Conservation (phyloP, 257 asterid genomes). For the Przewalskia tangutica region DNA sequence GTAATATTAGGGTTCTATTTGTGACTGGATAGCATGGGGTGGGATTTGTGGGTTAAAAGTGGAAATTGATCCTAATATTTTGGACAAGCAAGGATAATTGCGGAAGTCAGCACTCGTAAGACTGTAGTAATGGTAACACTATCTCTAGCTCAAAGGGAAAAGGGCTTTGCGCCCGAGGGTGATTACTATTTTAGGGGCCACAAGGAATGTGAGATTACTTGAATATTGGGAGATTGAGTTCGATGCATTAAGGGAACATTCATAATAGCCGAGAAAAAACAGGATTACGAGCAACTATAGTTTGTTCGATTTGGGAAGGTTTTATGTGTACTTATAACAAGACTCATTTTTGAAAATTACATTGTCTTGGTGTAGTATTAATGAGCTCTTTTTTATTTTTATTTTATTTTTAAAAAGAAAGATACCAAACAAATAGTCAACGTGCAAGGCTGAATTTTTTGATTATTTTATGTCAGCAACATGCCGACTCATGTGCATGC, state of each 20-base stretch:
- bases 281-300: background rate
- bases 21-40: background rate
- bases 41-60: background rate
- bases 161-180: too few species aligned
- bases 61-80: background rate
- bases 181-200: too few species aligned
- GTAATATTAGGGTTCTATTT: background rate
- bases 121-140: too few species aligned
- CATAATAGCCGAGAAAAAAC: background rate
- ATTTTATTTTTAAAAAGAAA: background rate
- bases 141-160: too few species aligned
- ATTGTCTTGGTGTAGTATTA: background rate
- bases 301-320: background rate
- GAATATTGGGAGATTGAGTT: background rate
- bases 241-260: background rate
- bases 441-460: too few species aligned
- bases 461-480: too few species aligned
- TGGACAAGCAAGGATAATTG: background rate
- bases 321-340: background rate
- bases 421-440: background rate
- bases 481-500: too few species aligned
- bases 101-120: too few species aligned
- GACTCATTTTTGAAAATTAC: background rate
- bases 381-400: background rate
- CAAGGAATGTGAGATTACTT: background rate